Evolutionary conservation across 768 basidiomycete genomes (phyloP).

Genomic region (Coprinopsis strossmayeri): DNA sequence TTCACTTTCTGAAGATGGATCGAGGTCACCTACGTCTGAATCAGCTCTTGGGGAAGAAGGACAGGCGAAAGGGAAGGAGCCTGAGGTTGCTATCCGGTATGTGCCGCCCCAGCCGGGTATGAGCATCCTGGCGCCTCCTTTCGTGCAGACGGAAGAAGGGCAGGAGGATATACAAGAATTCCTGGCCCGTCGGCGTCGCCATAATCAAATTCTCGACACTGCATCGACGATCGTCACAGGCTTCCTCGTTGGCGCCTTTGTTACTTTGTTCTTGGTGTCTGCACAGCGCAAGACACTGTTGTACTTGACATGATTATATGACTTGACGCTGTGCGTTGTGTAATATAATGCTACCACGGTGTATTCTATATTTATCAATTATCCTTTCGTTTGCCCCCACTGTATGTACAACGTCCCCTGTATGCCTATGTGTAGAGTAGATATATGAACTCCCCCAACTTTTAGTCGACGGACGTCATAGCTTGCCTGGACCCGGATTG

Average conservation of each 20-base stretch:
- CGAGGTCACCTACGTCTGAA: not conserved
- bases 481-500: too few relatives aligned
- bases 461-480: too few relatives aligned
- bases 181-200: not conserved
- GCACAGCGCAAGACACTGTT: conserved; percentile 28
- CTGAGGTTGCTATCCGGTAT: too few relatives aligned
- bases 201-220: conserved; percentile 19
- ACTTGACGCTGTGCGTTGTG: too few relatives aligned
- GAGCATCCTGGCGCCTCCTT: conserved; percentile 10
- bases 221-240: conserved; percentile 41
- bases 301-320: conserved; percentile 20
- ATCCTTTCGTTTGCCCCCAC: too few relatives aligned
- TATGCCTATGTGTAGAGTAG: too few relatives aligned
- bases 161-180: conserved; percentile 8
- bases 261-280: conserved; percentile 25
- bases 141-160: not conserved
- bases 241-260: conserved; percentile 38
- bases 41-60: not conserved
- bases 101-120: conserved; percentile 9
- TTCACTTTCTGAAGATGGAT: not conserved
- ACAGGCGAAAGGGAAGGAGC: not conserved
- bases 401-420: too few relatives aligned
- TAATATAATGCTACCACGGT: too few relatives aligned
- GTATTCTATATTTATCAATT: too few relatives aligned
- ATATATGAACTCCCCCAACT: too few relatives aligned